Percentiles rank a stretch among this genome's conserved stretches.
Evolutionary conservation across 2,329 filamentous ascomycete genomes (phyloP).

Genomic region (Nectriaceae sp.): DNA sequence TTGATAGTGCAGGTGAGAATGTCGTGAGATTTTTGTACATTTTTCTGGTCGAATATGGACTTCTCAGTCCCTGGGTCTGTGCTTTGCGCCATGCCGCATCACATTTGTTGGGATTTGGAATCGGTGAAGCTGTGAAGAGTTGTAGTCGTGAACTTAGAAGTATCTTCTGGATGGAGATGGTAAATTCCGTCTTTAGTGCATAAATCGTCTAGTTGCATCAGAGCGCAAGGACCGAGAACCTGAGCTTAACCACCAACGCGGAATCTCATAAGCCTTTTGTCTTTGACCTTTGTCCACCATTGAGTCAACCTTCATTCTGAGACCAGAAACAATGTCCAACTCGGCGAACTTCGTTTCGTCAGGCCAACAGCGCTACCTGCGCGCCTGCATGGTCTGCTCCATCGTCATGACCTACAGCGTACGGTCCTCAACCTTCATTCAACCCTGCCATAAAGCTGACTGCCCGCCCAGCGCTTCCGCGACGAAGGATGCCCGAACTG

Average conservation of each 20-base stretch:
- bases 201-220: constrained; percentile 23
- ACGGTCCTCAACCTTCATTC: constrained; percentile 32
- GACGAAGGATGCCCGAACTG: constrained; percentile 94
- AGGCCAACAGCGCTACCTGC: constrained; percentile 79
- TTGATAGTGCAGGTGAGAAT: constrained; percentile 55
- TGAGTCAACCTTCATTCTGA: neutral
- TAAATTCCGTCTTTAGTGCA: constrained; percentile 15
- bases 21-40: constrained; percentile 45
- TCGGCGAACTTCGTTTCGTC: constrained; percentile 67
- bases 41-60: constrained; percentile 31
- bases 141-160: neutral
- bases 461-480: constrained; percentile 69
- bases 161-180: constrained; percentile 2
- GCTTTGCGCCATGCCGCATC: constrained; percentile 23
- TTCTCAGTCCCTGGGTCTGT: constrained; percentile 19
- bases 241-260: neutral
- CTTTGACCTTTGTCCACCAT: neutral
- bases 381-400: constrained; percentile 98
- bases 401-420: constrained; percentile 83
- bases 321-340: constrained; percentile 36
- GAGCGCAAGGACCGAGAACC: constrained; percentile 5
- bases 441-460: constrained; percentile 3
- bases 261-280: neutral
- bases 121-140: neutral
- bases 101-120: neutral